Conservation (phyloP, 805 yeast genomes). For the Cyberlindnera mycetangii region DNA sequence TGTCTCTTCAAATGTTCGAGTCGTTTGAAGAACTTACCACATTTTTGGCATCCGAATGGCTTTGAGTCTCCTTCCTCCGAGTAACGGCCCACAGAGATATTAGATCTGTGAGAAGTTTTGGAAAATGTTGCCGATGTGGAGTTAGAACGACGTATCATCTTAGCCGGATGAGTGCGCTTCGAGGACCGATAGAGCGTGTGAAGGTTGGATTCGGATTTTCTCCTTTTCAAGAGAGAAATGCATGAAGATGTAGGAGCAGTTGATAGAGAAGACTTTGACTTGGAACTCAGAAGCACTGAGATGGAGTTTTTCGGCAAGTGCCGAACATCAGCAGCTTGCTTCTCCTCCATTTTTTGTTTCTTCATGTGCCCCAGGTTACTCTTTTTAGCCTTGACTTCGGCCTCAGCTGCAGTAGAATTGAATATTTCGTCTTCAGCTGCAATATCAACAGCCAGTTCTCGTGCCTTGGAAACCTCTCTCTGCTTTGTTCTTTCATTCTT, state of each 20-base stretch:
- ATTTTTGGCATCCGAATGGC: conserved; percentile 59
- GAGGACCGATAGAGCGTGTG: neutral
- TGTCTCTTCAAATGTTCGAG: conserved; percentile 78
- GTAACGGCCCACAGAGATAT: neutral
- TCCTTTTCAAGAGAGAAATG: conserved; percentile 20
- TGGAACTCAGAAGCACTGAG: neutral
- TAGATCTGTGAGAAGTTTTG: neutral
- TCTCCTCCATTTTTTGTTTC: neutral
- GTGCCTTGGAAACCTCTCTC: neutral
- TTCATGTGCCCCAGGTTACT: neutral
- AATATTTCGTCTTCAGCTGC: conserved; percentile 5
- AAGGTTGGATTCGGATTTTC: conserved; percentile 23
- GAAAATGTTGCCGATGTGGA: neutral
- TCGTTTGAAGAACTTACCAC: conserved; percentile 64
- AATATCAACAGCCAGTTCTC: neutral
- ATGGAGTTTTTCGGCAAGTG: neutral
- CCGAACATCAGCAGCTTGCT: neutral
- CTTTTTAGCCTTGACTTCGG: neutral
- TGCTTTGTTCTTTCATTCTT: conserved; percentile 14
- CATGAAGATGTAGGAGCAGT: conserved; percentile 3
- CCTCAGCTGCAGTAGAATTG: neutral
- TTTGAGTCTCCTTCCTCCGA: conserved; percentile 44
- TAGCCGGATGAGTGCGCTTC: neutral
- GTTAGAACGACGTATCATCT: neutral
- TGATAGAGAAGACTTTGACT: too few species aligned